Evolutionary conservation across 1,139 yeast genomes (phyloP).

Genomic region (Candida neerlandica): DNA sequence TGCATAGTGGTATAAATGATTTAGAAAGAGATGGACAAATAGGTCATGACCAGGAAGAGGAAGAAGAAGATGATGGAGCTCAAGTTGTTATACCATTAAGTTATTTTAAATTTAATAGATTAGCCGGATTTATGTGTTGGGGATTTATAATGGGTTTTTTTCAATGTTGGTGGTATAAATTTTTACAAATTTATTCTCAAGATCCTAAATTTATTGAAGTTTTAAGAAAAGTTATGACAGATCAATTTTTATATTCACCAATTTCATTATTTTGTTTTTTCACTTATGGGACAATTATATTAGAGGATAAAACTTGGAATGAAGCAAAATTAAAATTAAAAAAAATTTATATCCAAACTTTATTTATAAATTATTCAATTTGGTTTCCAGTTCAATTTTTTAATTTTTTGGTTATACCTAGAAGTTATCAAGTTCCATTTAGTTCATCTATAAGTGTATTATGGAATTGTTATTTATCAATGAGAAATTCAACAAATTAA

Average conservation of each 20-base stretch:
- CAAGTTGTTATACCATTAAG: constrained; percentile 25
- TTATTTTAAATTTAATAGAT: constrained; percentile 65
- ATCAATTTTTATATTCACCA: constrained; percentile 89
- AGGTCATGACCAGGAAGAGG: constrained; percentile 7
- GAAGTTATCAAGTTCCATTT: constrained; percentile 84
- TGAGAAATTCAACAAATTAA: constrained; percentile 52
- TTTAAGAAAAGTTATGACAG: constrained; percentile 82
- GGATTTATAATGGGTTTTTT: constrained; percentile 80
- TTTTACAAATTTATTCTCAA: constrained; percentile 77
- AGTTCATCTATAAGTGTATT: constrained; percentile 86
- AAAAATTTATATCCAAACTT: constrained; percentile 70
- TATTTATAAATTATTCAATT: constrained; percentile 78
- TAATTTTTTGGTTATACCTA: constrained; percentile 81
- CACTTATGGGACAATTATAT: constrained; percentile 77
- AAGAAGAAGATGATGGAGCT: constrained; percentile 6
- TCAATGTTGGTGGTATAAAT: constrained; percentile 88
- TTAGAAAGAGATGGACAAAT: constrained; percentile 29
- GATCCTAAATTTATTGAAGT: constrained; percentile 85
- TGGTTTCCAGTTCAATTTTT: constrained; percentile 96
- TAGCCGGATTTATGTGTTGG: constrained; percentile 85
- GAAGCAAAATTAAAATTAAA: constrained; percentile 66
- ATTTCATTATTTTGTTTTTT: constrained; percentile 79
- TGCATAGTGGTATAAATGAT: constrained; percentile 41
- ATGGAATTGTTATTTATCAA: constrained; percentile 90
- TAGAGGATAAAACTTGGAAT: constrained; percentile 72